Evolutionary conservation across 2,329 filamentous ascomycete species (phyloP).

Genomic region (Fusarium protoensiforme): DNA sequence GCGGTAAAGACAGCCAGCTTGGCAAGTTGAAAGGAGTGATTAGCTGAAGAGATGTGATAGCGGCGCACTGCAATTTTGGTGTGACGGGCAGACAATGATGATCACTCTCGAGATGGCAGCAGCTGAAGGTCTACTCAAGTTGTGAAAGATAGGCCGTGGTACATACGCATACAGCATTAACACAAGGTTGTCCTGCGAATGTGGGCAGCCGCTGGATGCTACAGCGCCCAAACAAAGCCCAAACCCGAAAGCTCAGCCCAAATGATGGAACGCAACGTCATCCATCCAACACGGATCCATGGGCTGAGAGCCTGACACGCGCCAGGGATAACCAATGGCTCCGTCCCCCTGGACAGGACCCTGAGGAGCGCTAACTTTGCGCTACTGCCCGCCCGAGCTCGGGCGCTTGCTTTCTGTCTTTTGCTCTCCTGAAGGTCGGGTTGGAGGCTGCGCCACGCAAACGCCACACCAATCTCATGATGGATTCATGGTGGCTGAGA

Average conservation of each 20-base stretch:
- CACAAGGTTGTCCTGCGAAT: background rate
- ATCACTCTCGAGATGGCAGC: background rate
- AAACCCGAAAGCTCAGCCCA: constrained; percentile 28
- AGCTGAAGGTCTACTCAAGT: background rate
- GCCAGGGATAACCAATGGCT: constrained; percentile 7
- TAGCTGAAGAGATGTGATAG: constrained; percentile 4
- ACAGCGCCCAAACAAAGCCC: constrained; percentile 14
- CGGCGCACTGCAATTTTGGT: background rate
- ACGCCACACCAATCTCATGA: constrained; percentile 3
- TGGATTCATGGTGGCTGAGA: background rate
- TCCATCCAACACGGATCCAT: constrained; percentile 6
- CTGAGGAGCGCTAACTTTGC: constrained; percentile 29
- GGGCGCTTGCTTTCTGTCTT: constrained; percentile 7
- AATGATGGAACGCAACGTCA: constrained; percentile 31
- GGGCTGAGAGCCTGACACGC: constrained; percentile 29
- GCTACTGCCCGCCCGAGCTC: constrained; percentile 8
- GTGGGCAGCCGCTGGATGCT: constrained; percentile 6
- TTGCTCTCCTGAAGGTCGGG: background rate
- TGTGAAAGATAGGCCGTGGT: background rate
- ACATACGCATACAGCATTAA: background rate
- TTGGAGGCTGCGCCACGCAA: background rate
- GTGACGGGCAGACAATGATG: background rate
- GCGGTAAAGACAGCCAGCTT: constrained; percentile 1
- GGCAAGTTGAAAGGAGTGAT: constrained; percentile 1
- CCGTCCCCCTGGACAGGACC: constrained; percentile 17